Percentiles rank a stretch among this genome's conserved stretches.
phyloP scores from a whole-genome alignment of 2,329 filamentous ascomycete species.

The Aspergillus cejpii region DNA sequence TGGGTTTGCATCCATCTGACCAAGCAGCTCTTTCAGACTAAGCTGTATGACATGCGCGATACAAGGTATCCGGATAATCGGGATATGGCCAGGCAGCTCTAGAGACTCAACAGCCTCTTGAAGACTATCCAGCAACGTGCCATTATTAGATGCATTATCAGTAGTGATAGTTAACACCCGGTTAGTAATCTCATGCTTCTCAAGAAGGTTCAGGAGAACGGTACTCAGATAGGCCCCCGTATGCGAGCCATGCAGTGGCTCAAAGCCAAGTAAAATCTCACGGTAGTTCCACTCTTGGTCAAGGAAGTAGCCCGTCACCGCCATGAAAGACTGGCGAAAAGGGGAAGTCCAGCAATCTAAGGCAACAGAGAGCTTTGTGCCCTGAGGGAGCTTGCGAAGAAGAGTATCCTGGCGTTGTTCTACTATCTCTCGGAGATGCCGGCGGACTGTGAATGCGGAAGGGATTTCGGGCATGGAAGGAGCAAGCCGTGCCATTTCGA shows the following conservation, averaged over 20 bases:
- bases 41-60: slow-evolving; percentile 8
- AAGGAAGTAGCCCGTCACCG: no score
- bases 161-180: slow-evolving; percentile 3
- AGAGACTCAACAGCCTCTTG: slow-evolving; percentile 1
- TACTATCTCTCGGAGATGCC: no score
- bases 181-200: slow-evolving; percentile 1
- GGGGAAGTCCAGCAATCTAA: no score
- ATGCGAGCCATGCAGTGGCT: neutral
- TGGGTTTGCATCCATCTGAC: slow-evolving; percentile 3
- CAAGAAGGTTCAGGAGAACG: neutral
- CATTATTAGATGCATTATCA: slow-evolving; percentile 5
- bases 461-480: slow-evolving; percentile 4
- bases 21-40: slow-evolving; percentile 8
- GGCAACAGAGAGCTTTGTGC: no score
- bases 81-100: neutral
- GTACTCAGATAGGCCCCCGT: no score
- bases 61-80: slow-evolving; percentile 10
- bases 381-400: no score
- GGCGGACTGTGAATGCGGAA: no score
- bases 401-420: no score
- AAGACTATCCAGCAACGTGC: neutral
- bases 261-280: slow-evolving; percentile 1
- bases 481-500: slow-evolving; percentile 3
- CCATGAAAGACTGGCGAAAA: no score
- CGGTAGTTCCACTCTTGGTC: neutral